phyloP scores from a whole-genome alignment of 176 grass and related monocot species.

The Leersia perrieri region DNA sequence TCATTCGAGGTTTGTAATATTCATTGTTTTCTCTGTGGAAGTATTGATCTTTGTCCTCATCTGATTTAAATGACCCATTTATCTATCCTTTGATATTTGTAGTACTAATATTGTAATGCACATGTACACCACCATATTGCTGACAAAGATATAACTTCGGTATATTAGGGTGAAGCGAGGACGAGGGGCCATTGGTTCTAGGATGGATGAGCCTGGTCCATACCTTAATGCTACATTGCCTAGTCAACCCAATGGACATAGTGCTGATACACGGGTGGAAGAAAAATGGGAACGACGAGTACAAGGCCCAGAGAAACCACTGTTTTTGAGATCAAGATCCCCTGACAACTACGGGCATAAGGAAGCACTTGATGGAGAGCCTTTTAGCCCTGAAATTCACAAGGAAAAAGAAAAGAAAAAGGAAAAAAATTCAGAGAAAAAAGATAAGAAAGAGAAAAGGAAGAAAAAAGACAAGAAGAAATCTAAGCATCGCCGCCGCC shows the following conservation, averaged over 20 bases:
- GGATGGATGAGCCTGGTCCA: conserved; percentile 90
- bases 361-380: conserved; percentile 3
- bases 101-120: background rate
- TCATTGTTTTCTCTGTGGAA: background rate
- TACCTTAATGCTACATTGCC: conserved; percentile 29
- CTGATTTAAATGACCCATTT: background rate
- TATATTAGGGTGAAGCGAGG: conserved; percentile 67
- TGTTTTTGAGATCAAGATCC: conserved; percentile 47
- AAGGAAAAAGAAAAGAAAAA: conserved; percentile 40
- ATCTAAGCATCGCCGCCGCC: conserved; percentile 48
- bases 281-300: conserved; percentile 53
- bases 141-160: conserved; percentile 2
- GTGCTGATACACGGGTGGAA: conserved; percentile 44
- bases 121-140: background rate
- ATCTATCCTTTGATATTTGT: background rate
- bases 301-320: conserved; percentile 68
- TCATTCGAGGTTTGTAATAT: conserved; percentile 66
- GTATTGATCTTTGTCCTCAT: background rate
- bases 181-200: conserved; percentile 79
- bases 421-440: conserved; percentile 18
- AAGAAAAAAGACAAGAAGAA: conserved; percentile 63
- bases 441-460: conserved; percentile 29
- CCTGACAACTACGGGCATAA: conserved; percentile 22
- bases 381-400: conserved; percentile 24
- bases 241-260: conserved; percentile 18